Evolutionary conservation across 148 eudicot genomes (phyloP), one percentile per base, ranked within the genome.

Genomic region (Pouteria glomerata): DNA sequence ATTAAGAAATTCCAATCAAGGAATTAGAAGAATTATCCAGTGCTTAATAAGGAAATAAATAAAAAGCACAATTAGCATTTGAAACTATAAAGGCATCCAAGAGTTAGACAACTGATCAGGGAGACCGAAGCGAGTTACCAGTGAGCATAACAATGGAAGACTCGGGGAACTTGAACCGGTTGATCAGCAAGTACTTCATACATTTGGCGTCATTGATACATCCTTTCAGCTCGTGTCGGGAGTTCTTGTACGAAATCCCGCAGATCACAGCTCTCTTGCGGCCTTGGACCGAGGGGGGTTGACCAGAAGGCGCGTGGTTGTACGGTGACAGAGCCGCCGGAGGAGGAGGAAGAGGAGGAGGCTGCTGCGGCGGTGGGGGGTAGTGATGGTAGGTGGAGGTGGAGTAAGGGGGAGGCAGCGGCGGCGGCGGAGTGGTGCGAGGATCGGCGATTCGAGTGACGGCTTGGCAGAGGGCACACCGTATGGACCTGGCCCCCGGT

Each of bases 91-190:
- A 34, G 47, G 8, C 8, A 39, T 3, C 44, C 1, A 23, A 50
- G 53, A 23, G 31, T 15, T 4, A 61, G 8, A 30, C 8, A 21
- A 73, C 16, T 42, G 63, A 35, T 2, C 23, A 14, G 42, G 6
- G 8, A 60, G 21, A 59, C 16, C 1, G 29, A 27, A 26, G 13
- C 1, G 12, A 66, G 7, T 60, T 77, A 83, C 86, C 86, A 35
- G 86, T 83, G 21, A 83, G 79, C 86, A 80, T 80, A 72, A 80
- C 60, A 68, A 80, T 80, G 27, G 83, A 80, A 3, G 82, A 69
- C 34, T 78, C 85, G 2, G 89, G 85, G 27, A 88, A 86, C 69
- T 81, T 76, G 57, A 84, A 86, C n/a, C 48, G 58, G 59, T 80
- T 70, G 59, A 74, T 26, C 50, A 80, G 56, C 78, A 80, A 29